Percentiles rank a stretch among this genome's conserved stretches.
phyloP scores from a whole-genome alignment of 441 rosid species.

The Macaranga tanarius region DNA sequence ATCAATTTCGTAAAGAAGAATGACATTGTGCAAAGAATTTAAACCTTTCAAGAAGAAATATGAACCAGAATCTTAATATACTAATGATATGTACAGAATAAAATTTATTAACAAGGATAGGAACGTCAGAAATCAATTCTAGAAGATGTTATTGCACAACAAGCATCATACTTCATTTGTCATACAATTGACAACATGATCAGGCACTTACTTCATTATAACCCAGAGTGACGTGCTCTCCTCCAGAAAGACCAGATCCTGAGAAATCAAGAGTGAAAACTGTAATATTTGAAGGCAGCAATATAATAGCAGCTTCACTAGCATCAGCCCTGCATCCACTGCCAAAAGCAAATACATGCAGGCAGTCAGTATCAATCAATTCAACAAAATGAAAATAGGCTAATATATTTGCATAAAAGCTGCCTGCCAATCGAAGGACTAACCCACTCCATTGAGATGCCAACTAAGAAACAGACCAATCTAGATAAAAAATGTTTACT shows the following conservation, averaged over 20 bases:
- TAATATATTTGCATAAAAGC: background rate
- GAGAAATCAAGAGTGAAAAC: conserved; percentile 97
- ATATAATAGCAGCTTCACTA: conserved; percentile 92
- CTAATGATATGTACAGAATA: background rate
- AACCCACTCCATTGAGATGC: background rate
- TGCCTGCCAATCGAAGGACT: background rate
- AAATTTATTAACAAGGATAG: background rate
- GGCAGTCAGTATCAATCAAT: conserved; percentile 20
- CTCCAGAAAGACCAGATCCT: conserved; percentile 97
- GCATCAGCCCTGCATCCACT: conserved; percentile 99
- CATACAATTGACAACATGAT: conserved; percentile 8
- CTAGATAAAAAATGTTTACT: background rate
- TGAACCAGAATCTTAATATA: conserved; percentile 3
- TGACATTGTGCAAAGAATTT: background rate
- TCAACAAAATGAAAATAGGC: conserved; percentile 3
- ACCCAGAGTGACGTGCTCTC: conserved; percentile 91
- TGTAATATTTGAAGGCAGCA: conserved; percentile 92
- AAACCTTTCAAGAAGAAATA: conserved; percentile 15
- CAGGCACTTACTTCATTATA: conserved; percentile 78
- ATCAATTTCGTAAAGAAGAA: conserved; percentile 3
- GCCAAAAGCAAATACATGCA: conserved; percentile 37
- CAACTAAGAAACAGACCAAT: background rate
- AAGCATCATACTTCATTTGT: conserved; percentile 2
- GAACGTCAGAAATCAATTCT: background rate
- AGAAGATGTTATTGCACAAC: background rate